These are phyloP conservation scores for Sphaerulina populicola DNA, from an alignment of 2,329 filamentous ascomycete genomes.

Conservation along the genomic window DNA sequence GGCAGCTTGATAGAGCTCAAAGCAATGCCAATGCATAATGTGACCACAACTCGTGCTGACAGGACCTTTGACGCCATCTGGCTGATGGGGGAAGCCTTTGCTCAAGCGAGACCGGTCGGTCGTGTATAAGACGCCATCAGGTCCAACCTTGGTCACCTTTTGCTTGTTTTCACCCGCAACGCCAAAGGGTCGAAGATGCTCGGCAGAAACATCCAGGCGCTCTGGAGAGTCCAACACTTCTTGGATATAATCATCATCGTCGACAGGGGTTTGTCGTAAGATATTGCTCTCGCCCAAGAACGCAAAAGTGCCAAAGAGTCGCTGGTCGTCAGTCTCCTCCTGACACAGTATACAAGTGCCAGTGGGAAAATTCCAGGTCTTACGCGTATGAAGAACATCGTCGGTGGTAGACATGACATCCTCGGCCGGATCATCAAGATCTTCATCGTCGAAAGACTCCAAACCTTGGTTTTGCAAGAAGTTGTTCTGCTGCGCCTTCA, in stretches of 20 bases:
- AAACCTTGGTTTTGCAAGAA: slow-evolving; percentile 85
- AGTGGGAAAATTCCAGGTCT: slow-evolving; percentile 79
- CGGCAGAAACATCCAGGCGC: slow-evolving; percentile 77
- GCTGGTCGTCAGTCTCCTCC: slow-evolving; percentile 83
- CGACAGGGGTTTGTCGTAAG: slow-evolving; percentile 73
- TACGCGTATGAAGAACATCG: slow-evolving; percentile 57
- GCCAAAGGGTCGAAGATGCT: slow-evolving; percentile 77
- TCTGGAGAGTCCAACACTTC: slow-evolving; percentile 71
- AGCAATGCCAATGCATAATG: slow-evolving; percentile 97
- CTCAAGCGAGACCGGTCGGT: slow-evolving; percentile 75
- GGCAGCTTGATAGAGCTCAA: slow-evolving; percentile 81
- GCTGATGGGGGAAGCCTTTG: slow-evolving; percentile 70
- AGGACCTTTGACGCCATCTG: slow-evolving; percentile 56
- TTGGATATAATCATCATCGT: slow-evolving; percentile 72
- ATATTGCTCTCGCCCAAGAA: slow-evolving; percentile 80
- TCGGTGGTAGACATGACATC: slow-evolving; percentile 48
- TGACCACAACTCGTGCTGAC: slow-evolving; percentile 90
- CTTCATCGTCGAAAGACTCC: slow-evolving; percentile 79
- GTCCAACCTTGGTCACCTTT: slow-evolving; percentile 65
- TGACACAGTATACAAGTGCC: slow-evolving; percentile 95
- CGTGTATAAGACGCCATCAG: slow-evolving; percentile 60
- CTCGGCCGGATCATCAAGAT: slow-evolving; percentile 63
- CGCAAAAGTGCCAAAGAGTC: slow-evolving; percentile 87
- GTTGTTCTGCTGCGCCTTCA: slow-evolving; percentile 92
- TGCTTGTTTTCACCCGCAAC: slow-evolving; percentile 79